phyloP scores from a whole-genome alignment of 2,329 filamentous ascomycete species.

The Fusarium beomiforme region DNA sequence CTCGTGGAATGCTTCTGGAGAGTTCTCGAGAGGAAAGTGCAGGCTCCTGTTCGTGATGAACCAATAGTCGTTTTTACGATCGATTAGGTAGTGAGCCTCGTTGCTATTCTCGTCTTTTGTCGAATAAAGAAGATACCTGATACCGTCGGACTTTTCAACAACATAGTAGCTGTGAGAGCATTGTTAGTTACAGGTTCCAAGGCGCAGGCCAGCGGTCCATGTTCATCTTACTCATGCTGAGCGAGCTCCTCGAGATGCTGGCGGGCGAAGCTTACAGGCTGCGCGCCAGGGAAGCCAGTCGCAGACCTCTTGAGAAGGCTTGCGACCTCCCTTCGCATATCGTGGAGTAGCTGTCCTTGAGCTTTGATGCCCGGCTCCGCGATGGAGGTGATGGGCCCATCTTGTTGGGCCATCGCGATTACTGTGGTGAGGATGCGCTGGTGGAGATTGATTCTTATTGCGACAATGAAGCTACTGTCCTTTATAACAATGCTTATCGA shows the following conservation, averaged over 20 bases:
- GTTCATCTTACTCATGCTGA: slow-evolving; percentile 70
- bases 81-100: slow-evolving; percentile 91
- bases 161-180: slow-evolving; percentile 78
- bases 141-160: slow-evolving; percentile 97
- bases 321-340: slow-evolving; percentile 79
- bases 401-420: slow-evolving; percentile 45
- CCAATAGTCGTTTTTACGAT: slow-evolving; percentile 98
- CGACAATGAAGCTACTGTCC: slow-evolving; percentile 1
- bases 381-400: slow-evolving; percentile 59
- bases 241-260: slow-evolving; percentile 85
- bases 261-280: slow-evolving; percentile 91
- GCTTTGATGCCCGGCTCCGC: slow-evolving; percentile 73
- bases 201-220: background rate
- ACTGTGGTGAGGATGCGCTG: background rate
- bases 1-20: slow-evolving; percentile 75
- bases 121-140: slow-evolving; percentile 94
- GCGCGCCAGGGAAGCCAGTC: slow-evolving; percentile 83
- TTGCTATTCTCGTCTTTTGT: slow-evolving; percentile 68
- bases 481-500: slow-evolving; percentile 22
- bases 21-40: slow-evolving; percentile 80
- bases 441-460: slow-evolving; percentile 3
- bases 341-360: slow-evolving; percentile 65
- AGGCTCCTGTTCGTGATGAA: slow-evolving; percentile 75
- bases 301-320: slow-evolving; percentile 76
- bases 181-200: slow-evolving; percentile 1